These are phyloP conservation scores for Gossypium trilobum DNA, from an alignment of 441 rosid genomes.

Conservation along the genomic window DNA sequence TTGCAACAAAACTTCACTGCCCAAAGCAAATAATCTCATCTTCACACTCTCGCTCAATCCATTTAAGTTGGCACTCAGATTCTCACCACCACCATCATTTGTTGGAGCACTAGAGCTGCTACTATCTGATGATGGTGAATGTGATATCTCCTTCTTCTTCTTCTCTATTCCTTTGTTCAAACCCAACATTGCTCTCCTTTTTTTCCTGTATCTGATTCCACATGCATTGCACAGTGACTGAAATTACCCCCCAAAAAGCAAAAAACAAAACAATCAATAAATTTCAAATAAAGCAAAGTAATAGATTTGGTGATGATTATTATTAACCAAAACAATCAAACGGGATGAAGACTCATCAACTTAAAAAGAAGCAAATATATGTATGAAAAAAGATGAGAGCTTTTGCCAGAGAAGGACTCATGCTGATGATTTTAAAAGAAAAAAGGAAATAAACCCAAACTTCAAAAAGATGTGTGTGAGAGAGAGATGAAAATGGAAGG, in stretches of 20 bases:
- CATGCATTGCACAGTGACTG: constrained; percentile 91
- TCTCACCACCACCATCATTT: background rate
- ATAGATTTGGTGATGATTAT: background rate
- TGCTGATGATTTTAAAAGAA: background rate
- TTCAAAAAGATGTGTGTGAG: background rate
- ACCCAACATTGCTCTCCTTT: constrained; percentile 27
- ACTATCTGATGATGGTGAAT: background rate
- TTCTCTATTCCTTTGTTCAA: constrained; percentile 18
- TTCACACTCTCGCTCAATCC: constrained; percentile 26
- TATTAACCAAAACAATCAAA: background rate
- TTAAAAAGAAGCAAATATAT: background rate
- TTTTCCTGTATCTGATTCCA: constrained; percentile 73
- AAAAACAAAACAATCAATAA: background rate
- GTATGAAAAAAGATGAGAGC: background rate
- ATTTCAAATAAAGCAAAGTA: background rate
- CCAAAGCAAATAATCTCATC: constrained; percentile 30
- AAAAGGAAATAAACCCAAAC: background rate
- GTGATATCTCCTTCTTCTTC: constrained; percentile 28
- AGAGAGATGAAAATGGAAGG: background rate
- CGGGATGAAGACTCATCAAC: background rate
- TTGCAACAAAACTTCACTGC: constrained; percentile 26
- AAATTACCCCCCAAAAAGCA: constrained; percentile 5
- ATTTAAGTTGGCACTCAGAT: background rate
- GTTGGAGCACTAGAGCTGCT: background rate
- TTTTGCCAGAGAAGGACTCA: background rate